Base-by-base conservation (phyloP, 2,329 filamentous ascomycete genomes). In the Orbilia oligospora region DNA sequence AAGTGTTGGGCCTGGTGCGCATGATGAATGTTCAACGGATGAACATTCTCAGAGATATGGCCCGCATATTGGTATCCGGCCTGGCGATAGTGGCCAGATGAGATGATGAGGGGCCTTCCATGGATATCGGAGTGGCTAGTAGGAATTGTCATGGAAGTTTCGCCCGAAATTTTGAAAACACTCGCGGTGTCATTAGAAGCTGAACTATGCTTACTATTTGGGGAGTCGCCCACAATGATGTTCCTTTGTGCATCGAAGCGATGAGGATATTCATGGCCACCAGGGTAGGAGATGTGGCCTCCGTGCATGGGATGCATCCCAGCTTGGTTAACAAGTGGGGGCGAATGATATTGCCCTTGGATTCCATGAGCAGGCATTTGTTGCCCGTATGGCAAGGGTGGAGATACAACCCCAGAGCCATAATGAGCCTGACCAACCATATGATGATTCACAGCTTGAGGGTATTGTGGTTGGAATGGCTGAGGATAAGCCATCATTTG, bases 401-500 rank as follows among this genome's bases (percentile, higher is more conserved):
- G 61, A 12, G 73, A 71, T 53, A 71, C 27, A 20, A 78, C 55
- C 14, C 75, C 68, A 22, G 51, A 33, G 20, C 61, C 44, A n/a
- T 72, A 78, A 12, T 67, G 75, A 27, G 16, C 18, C 22, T 71
- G 75, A 12, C n/a, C 48, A 58, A 36, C 38, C 46, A 78, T 67
- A 10, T 63, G 75, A 4, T 48, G 66, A 44, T 41, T 65, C 53
- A 64, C 58, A 5, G 56, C 44, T 3, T 64, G 51, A 5, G 67
- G 67, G 20, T 78, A 78, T n/a, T 71, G 75, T 1, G 20, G 44
- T 38, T 55, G 75, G 16, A 71, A 78, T 1, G 41, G 56, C 12
- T 71, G 75, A 14, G 38, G 58, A 36, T 72, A 78, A 1, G 14
- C 75, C 63, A 78, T 68, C 67, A 78, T 78, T 14, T 78, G 75